Percentiles rank a stretch among this genome's conserved stretches.
Conservation (phyloP, 2,329 filamentous ascomycete genomes). For the Mycosphaerella sp. region DNA sequence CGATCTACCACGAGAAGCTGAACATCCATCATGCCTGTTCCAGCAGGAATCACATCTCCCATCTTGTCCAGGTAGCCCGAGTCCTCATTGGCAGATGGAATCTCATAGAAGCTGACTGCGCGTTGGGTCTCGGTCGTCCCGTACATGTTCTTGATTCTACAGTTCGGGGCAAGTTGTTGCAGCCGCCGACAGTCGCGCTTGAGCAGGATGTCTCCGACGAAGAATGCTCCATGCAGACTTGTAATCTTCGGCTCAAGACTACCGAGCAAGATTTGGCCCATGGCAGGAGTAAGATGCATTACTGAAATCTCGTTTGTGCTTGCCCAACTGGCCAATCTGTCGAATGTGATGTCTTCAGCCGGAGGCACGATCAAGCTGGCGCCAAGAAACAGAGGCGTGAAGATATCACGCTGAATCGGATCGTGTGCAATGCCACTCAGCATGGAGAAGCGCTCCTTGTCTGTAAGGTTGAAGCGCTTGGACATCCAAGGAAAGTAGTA, state of each 20-base stretch:
- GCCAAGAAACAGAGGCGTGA: constrained; percentile 83
- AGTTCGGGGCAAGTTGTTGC: constrained; percentile 69
- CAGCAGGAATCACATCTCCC: constrained; percentile 74
- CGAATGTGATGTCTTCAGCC: constrained; percentile 78
- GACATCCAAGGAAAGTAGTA: constrained; percentile 95
- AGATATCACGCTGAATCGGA: constrained; percentile 66
- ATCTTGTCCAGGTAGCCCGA: constrained; percentile 58
- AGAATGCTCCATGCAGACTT: constrained; percentile 72
- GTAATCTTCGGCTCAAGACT: constrained; percentile 60
- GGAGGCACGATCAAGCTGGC: constrained; percentile 72
- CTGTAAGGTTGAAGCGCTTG: constrained; percentile 66
- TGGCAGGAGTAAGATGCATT: constrained; percentile 87
- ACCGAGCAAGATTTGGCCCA: constrained; percentile 92
- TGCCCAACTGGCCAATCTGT: constrained; percentile 86
- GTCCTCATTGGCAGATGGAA: constrained; percentile 60
- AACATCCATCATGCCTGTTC: constrained; percentile 80
- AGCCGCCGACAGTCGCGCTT: constrained; percentile 73
- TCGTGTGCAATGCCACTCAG: constrained; percentile 75
- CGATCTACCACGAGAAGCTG: constrained; percentile 79
- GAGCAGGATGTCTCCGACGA: constrained; percentile 84
- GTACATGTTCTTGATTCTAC: constrained; percentile 76
- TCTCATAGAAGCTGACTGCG: constrained; percentile 75
- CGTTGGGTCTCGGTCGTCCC: constrained; percentile 81
- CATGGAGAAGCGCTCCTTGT: constrained; percentile 72
- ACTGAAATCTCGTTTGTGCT: constrained; percentile 65